phyloP scores from a whole-genome alignment of 352 stramenopile genomes.

The Globisporangium viniferum region DNA sequence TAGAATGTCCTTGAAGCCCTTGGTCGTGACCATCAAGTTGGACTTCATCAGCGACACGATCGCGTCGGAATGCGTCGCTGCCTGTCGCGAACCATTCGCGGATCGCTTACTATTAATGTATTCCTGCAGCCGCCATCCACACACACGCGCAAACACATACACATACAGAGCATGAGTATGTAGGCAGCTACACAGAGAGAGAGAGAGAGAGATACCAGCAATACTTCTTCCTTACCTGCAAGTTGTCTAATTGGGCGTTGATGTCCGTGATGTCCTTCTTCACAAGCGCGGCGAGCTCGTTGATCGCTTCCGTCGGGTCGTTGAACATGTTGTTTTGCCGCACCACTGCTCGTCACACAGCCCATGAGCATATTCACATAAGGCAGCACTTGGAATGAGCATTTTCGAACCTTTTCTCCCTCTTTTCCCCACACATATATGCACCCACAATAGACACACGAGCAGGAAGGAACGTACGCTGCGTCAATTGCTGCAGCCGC shows the following conservation, averaged over 20 bases:
- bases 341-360: constrained; percentile 43
- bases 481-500: constrained; percentile 74
- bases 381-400: background rate
- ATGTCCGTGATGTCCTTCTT: constrained; percentile 89
- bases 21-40: constrained; percentile 73
- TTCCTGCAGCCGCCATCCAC: constrained; percentile 24
- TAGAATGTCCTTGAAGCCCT: constrained; percentile 83
- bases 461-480: constrained; percentile 36
- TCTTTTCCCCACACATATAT: background rate
- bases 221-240: constrained; percentile 37
- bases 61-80: constrained; percentile 75
- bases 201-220: background rate
- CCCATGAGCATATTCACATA: background rate
- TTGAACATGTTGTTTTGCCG: constrained; percentile 90
- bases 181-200: no score
- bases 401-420: background rate
- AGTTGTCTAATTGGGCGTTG: constrained; percentile 81
- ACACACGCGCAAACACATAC: background rate
- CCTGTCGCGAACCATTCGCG: constrained; percentile 54
- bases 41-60: constrained; percentile 87
- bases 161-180: background rate
- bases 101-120: constrained; percentile 74
- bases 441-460: background rate
- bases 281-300: constrained; percentile 73
- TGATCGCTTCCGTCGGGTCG: constrained; percentile 80